A percentile compares a stretch with the other conserved stretches of the same genome.
These are phyloP conservation scores for Amanita bisporigera DNA, from an alignment of 1,284 basidiomycete species.

Conservation along the genomic window DNA sequence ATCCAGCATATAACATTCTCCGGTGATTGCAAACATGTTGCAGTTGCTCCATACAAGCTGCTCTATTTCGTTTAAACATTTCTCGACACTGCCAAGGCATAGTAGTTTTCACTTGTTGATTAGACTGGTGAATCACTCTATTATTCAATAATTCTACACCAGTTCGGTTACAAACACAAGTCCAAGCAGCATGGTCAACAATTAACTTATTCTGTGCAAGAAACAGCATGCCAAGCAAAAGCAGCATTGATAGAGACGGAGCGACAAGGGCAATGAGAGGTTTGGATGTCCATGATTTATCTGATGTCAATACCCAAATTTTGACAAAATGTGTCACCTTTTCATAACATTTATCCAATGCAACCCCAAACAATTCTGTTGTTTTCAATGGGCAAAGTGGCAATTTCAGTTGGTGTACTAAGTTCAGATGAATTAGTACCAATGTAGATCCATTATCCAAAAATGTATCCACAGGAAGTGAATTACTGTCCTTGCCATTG, in stretches of 20 bases:
- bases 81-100: too few relatives aligned
- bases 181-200: background rate
- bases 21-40: too few relatives aligned
- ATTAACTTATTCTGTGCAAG: background rate
- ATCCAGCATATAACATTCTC: too few relatives aligned
- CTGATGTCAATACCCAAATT: background rate
- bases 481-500: background rate
- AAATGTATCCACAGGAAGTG: background rate
- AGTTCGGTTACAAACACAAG: too few relatives aligned
- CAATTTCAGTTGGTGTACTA: background rate
- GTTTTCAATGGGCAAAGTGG: background rate
- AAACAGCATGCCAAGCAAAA: background rate
- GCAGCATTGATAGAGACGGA: background rate
- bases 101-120: too few relatives aligned
- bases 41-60: too few relatives aligned
- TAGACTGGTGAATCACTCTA: too few relatives aligned
- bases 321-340: background rate
- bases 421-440: background rate
- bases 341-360: background rate
- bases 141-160: too few relatives aligned
- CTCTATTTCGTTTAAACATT: too few relatives aligned
- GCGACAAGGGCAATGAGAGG: background rate
- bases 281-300: background rate
- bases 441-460: background rate
- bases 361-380: background rate